Conservation (phyloP, 805 yeast species). For the Komagataella populi region DNA sequence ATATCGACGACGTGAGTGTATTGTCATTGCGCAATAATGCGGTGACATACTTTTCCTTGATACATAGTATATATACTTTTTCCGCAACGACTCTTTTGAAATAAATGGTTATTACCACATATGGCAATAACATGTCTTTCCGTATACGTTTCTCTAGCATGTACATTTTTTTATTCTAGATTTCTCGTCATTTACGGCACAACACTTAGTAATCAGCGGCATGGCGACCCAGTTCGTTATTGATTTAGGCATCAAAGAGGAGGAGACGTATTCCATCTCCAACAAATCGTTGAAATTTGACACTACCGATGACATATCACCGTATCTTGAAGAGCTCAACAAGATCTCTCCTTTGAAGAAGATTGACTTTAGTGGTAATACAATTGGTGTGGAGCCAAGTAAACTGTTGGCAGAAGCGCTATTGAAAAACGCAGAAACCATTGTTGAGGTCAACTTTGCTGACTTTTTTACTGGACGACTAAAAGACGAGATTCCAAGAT, state of each 20-base stretch:
- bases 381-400: constrained; percentile 87
- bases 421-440: constrained; percentile 24
- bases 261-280: constrained; percentile 45
- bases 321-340: constrained; percentile 47
- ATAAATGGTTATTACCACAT: background rate
- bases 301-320: constrained; percentile 55
- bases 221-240: constrained; percentile 21
- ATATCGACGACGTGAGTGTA: background rate
- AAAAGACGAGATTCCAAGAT: constrained; percentile 85
- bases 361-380: constrained; percentile 83
- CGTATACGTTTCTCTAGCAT: background rate
- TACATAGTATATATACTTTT: background rate
- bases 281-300: constrained; percentile 72
- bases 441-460: constrained; percentile 64
- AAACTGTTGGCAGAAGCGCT: constrained; percentile 49
- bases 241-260: constrained; percentile 26
- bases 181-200: background rate
- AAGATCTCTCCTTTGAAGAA: constrained; percentile 25
- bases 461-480: constrained; percentile 93
- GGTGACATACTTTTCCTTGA: background rate
- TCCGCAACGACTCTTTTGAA: background rate
- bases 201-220: background rate
- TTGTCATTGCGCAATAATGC: background rate
- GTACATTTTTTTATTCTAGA: background rate
- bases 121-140: background rate